These are phyloP conservation scores for Scutellaria minor DNA, from an alignment of 257 asterid genomes.

Conservation along the genomic window DNA sequence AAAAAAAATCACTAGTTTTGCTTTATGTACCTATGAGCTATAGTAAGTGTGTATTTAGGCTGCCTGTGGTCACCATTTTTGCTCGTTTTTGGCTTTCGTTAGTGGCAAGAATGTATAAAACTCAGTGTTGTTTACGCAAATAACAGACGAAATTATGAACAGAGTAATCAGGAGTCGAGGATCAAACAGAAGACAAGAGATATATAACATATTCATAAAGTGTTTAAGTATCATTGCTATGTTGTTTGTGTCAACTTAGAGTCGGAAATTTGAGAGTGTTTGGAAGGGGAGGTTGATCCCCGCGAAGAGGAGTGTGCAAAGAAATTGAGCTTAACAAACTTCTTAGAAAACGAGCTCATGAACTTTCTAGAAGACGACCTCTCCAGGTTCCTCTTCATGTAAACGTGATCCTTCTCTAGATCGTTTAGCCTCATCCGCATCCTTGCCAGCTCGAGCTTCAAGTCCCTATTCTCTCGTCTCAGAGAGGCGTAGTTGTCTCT, in stretches of 20 bases:
- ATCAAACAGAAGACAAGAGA: constrained; percentile 18
- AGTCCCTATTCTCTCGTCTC: constrained; percentile 86
- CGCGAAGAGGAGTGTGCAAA: constrained; percentile 70
- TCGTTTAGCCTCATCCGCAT: constrained; percentile 91
- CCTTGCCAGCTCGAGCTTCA: constrained; percentile 90
- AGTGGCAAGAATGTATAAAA: too few relatives aligned
- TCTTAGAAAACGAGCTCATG: constrained; percentile 79
- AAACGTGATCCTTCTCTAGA: constrained; percentile 92
- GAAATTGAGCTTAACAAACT: constrained; percentile 68
- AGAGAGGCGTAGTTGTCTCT: constrained; percentile 88
- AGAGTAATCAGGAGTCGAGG: constrained; percentile 21
- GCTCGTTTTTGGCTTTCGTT: too few relatives aligned
- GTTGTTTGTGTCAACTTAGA: constrained; percentile 65
- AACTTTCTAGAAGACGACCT: constrained; percentile 69
- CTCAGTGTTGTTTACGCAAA: constrained; percentile 32
- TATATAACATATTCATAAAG: constrained; percentile 19
- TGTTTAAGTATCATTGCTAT: too few relatives aligned
- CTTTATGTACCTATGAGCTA: neutral
- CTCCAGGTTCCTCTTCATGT: constrained; percentile 90
- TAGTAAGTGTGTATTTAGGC: constrained; percentile 15
- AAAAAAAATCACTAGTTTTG: too few relatives aligned
- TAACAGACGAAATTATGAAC: constrained; percentile 45
- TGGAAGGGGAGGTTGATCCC: constrained; percentile 83
- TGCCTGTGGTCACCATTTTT: too few relatives aligned
- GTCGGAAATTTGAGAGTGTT: constrained; percentile 76